Base-by-base conservation (phyloP, 1,284 basidiomycete species). In the Peniophora sp. region DNA sequence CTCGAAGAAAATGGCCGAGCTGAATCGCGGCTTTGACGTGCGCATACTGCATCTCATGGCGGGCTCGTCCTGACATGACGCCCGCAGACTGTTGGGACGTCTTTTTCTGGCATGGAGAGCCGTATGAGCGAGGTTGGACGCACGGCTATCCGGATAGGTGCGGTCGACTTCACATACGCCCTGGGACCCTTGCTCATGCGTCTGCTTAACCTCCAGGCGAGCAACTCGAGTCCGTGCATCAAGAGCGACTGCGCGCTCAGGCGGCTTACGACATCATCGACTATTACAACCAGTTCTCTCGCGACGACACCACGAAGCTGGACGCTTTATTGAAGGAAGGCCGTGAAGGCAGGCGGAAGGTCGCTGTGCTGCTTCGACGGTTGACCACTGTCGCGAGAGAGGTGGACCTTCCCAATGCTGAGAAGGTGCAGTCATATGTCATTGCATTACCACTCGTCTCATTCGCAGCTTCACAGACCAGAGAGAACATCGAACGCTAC, bases 241-340 rank as follows among this genome's bases (percentile, higher is more conserved):
- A 93, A 53, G 89, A 96, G 59, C 82, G 96, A 8, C 90, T 92
- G 61, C 77, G 94, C 54, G 97, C 96, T 0, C 92, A 96, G 61
- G 93, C 94, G 19, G 92, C 96, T 0, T 89, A 94, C 58, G 88
- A 98, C 63, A 72, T 99, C n/a, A 89, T 99, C 51, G 86, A 93
- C 55, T 96, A 90, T 69, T 98, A 98, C 67, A 92, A 95, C 59
- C 89, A 94, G 55, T 89, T 98, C 61, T 85, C 90, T 2, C 84
- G 87, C 53, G 90, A 87, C 5, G 92, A 98, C 55, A 89, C 89
- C 0, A 72, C 79, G 2, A 79, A 81, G 46, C 68, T 97, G 45
- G 92, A 96, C 60, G 72, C 79, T 17, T 71, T 97, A 57, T 80
- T 89, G 60, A 96, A 96, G 60, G 90, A 89, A 70, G 85, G 92